Evolutionary conservation across 2,329 filamentous ascomycete genomes (phyloP).

Genomic region (Cladosporium cucumerinum): DNA sequence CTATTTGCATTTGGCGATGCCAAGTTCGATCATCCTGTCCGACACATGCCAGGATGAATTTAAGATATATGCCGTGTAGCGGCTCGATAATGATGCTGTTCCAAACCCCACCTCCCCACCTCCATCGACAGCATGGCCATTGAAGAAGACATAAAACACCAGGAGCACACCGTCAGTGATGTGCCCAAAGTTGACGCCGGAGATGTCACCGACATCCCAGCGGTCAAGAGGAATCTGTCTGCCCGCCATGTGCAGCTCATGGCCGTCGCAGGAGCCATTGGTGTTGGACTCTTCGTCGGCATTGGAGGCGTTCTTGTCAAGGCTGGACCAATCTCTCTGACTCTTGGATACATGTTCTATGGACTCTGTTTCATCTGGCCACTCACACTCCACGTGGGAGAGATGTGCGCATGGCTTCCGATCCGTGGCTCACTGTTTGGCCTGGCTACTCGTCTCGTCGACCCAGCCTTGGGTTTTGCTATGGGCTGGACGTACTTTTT

Average conservation of each 20-base stretch:
- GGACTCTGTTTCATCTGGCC: constrained; percentile 32
- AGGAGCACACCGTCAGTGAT: not conserved
- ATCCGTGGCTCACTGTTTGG: constrained; percentile 75
- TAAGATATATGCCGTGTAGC: not conserved
- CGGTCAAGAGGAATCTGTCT: constrained; percentile 6
- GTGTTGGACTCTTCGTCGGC: constrained; percentile 22
- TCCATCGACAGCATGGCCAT: not conserved
- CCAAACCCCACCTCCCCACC: not conserved
- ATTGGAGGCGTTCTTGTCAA: constrained; percentile 16
- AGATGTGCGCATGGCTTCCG: constrained; percentile 73
- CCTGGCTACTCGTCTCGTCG: constrained; percentile 70
- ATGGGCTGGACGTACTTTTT: constrained; percentile 36
- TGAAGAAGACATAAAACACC: not conserved
- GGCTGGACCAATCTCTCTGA: constrained; percentile 44
- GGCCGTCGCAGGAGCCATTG: constrained; percentile 22
- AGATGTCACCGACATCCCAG: not conserved
- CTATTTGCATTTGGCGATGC: not conserved
- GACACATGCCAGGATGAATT: not conserved
- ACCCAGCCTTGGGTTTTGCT: constrained; percentile 66
- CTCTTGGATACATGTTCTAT: constrained; percentile 32
- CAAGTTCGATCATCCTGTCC: not conserved
- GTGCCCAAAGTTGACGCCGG: not conserved
- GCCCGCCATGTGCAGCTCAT: constrained; percentile 23
- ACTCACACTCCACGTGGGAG: constrained; percentile 46
- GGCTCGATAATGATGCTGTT: not conserved